These are phyloP conservation scores for Desmodesmus armatus DNA, from an alignment of 139 green algal genomes.

Conservation along the genomic window DNA sequence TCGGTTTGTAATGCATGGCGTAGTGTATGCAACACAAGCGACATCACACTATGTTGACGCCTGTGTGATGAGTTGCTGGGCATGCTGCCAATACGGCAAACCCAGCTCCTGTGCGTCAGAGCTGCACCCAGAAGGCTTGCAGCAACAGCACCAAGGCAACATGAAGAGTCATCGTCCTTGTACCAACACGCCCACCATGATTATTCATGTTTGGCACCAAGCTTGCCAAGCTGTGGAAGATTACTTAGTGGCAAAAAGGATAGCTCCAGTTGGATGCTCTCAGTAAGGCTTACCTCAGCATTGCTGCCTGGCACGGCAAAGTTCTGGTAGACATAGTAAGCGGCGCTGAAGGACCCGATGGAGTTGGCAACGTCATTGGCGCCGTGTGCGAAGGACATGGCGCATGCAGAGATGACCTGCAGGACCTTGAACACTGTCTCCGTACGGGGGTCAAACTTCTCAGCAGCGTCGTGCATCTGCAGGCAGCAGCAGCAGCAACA, in stretches of 20 bases:
- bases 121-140: background rate
- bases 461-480: constrained; percentile 62
- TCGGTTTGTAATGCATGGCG: background rate
- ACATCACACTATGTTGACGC: background rate
- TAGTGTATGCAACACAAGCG: background rate
- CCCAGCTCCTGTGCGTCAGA: background rate
- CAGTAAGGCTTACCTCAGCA: no score
- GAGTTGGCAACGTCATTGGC: constrained; percentile 88
- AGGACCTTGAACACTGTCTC: constrained; percentile 54
- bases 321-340: constrained; percentile 52
- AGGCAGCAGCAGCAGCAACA: no score
- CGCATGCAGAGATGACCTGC: constrained; percentile 21
- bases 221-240: constrained; percentile 39
- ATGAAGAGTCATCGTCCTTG: background rate
- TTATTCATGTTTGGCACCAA: no score
- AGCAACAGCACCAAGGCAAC: background rate
- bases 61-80: background rate
- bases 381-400: constrained; percentile 17
- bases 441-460: constrained; percentile 77
- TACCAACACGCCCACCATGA: no score
- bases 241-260: constrained; percentile 54
- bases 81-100: no score
- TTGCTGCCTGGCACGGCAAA: constrained; percentile 21
- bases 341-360: constrained; percentile 72
- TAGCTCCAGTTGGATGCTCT: background rate